A percentile compares a stretch with the other conserved stretches of the same genome.
phyloP scores from a whole-genome alignment of 1,284 basidiomycete genomes.

The Schizopora paradoxa region DNA sequence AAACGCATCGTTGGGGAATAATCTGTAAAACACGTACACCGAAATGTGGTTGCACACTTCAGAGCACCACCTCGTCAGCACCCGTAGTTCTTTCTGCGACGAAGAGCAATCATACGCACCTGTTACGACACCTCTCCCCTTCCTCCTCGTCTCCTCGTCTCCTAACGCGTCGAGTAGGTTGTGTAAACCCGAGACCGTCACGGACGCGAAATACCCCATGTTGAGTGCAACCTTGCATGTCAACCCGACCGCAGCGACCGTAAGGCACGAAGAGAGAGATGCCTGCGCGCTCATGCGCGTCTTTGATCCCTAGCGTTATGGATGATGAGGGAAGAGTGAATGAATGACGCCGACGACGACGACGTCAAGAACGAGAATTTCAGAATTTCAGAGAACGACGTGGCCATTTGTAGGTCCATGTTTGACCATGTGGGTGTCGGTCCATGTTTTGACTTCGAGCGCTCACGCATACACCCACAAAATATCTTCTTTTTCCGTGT shows the following conservation, averaged over 20 bases:
- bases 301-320: neutral
- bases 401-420: no score
- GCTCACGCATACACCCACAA: no score
- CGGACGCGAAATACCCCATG: conserved; percentile 53
- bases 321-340: no score
- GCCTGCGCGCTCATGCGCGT: conserved; percentile 6
- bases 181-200: conserved; percentile 65
- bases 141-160: conserved; percentile 36
- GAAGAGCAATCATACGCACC: conserved; percentile 42
- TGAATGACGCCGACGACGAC: no score
- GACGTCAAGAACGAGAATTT: no score
- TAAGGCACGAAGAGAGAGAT: conserved; percentile 43
- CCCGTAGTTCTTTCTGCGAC: conserved; percentile 3
- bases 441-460: no score
- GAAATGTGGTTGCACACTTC: conserved; percentile 89
- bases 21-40: conserved; percentile 49
- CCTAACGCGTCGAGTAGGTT: conserved; percentile 60
- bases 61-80: conserved; percentile 17
- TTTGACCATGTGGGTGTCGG: no score
- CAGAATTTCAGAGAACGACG: no score
- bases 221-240: conserved; percentile 73
- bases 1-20: conserved; percentile 4
- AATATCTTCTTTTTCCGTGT: no score
- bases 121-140: conserved; percentile 71
- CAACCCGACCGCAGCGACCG: conserved; percentile 60